phyloP scores from a whole-genome alignment of 179 eudicot species.

The Kewa caespitosa region DNA sequence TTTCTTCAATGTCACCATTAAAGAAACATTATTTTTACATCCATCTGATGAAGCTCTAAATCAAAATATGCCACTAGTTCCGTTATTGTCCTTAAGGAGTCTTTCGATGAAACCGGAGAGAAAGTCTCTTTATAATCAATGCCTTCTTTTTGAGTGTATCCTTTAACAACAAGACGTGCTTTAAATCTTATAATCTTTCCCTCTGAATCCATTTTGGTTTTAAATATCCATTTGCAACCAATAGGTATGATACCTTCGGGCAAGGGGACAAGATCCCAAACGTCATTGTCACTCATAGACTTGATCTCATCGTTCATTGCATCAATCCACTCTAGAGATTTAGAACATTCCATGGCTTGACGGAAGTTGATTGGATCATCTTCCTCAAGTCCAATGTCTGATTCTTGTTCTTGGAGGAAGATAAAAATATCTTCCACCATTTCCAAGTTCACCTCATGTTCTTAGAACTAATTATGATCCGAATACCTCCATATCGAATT shows the following conservation, averaged over 20 bases:
- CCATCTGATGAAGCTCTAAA: not conserved
- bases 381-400: not conserved
- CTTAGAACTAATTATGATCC: no score
- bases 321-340: no score
- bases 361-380: not conserved
- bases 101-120: not conserved
- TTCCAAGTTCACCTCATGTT: no score
- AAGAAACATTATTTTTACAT: not conserved
- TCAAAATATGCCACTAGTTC: not conserved
- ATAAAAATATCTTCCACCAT: not conserved
- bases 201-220: not conserved
- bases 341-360: no score
- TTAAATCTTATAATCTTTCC: no score
- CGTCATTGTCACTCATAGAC: not conserved
- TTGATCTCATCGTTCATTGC: no score
- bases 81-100: not conserved
- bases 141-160: not conserved
- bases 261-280: not conserved
- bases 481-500: no score
- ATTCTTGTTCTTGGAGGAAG: not conserved
- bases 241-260: not conserved
- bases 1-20: not conserved
- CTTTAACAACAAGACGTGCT: no score
- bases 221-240: not conserved
- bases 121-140: not conserved